Evolutionary conservation across 805 yeast species (phyloP).

Genomic region (Alloascoidea hylecoeti): DNA sequence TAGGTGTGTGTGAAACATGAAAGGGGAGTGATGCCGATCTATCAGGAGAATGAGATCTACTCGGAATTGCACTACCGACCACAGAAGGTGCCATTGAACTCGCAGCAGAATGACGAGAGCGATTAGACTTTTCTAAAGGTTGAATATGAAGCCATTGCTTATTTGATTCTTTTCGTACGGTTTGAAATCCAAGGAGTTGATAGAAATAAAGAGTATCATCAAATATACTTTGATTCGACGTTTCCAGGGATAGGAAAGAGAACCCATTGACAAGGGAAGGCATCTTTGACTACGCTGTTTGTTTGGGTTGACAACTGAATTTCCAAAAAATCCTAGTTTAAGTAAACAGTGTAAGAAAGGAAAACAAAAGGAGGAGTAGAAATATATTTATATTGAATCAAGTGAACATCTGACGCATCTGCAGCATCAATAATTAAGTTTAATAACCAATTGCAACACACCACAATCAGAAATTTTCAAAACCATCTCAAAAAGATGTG

Average conservation of each 20-base stretch:
- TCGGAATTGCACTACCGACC: neutral
- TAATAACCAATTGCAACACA: no score
- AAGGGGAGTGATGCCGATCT: neutral
- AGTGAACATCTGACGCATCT: no score
- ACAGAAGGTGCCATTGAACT: neutral
- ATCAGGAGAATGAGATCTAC: neutral
- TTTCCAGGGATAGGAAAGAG: constrained; percentile 35
- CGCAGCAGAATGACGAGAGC: neutral
- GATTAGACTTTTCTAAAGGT: neutral
- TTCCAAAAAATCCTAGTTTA: no score
- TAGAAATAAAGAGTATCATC: constrained; percentile 42
- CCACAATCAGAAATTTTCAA: no score
- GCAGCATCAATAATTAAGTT: no score
- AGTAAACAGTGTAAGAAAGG: no score
- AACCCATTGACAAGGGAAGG: constrained; percentile 38
- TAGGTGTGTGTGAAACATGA: neutral
- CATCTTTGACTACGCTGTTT: no score
- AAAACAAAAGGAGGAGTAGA: no score
- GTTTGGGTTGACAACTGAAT: no score
- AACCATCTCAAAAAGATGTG: no score
- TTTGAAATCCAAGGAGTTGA: constrained; percentile 25
- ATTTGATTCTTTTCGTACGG: neutral
- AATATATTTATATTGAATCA: no score
- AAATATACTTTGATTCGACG: constrained; percentile 30
- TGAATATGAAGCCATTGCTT: neutral